A percentile compares a stretch with the other conserved stretches of the same genome.
phyloP scores from a whole-genome alignment of 179 eudicot species.

The Sideroxylon spinosum region DNA sequence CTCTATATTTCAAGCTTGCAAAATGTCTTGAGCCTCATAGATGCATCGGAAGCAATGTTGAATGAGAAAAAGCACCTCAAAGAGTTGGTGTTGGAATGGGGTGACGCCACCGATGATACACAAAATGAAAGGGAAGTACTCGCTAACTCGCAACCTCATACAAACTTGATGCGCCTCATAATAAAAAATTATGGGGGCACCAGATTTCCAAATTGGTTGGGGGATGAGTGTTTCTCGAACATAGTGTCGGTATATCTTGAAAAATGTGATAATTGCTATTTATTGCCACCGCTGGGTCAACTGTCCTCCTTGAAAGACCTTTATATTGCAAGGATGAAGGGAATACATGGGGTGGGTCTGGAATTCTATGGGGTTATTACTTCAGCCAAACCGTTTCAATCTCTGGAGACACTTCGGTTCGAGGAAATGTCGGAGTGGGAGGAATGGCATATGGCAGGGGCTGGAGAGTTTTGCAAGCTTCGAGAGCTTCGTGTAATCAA shows the following conservation, averaged over 20 bases:
- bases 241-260: constrained; percentile 8
- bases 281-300: constrained; percentile 17
- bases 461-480: constrained; percentile 19
- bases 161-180: neutral
- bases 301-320: constrained; percentile 12
- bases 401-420: constrained; percentile 7
- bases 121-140: neutral
- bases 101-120: neutral
- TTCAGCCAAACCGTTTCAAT: constrained; percentile 5
- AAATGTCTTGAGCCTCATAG: neutral
- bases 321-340: neutral
- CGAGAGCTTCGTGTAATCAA: constrained; percentile 4
- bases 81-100: constrained; percentile 11
- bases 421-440: neutral
- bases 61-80: neutral
- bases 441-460: neutral
- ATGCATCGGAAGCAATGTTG: constrained; percentile 12
- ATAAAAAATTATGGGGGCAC: constrained; percentile 12
- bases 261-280: neutral
- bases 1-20: neutral
- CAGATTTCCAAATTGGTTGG: constrained; percentile 19
- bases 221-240: neutral
- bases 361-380: constrained; percentile 21
- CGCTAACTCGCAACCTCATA: constrained; percentile 9
- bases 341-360: constrained; percentile 7